Evolutionary conservation across 768 basidiomycete species (phyloP), one percentile per base, ranked within the genome.

Genomic region (Cystobasidium ongulense): DNA sequence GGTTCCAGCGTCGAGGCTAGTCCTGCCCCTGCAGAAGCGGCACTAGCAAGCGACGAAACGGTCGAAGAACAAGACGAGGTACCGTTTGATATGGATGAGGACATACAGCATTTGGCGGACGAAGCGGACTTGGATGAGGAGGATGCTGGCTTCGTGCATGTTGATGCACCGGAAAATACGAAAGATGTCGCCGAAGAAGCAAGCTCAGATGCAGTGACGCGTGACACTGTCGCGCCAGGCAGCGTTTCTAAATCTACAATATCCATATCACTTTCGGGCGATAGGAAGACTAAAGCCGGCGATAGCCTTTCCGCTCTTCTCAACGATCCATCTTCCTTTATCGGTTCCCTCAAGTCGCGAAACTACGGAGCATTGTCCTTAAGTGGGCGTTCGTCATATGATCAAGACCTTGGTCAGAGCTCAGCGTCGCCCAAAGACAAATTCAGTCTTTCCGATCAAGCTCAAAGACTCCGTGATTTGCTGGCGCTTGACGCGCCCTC

Each of bases 61-160:
- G 43, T 21, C 11, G 11, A 35, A 59, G 57, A 59, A 23, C 23
- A 59, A 59, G 33, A 27, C 23, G 68, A 71, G 27, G 54, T 54
- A 8, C 53, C 68, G 13, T 71, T 71, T 35, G 68, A 71, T 25
- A 33, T 71, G 53, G 68, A 71, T 59, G 68, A 71, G 59, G 68
- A 71, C 27, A 71, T 71, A n/a, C 46, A 36, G 10, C 31, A 31
- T 25, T 59, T 52, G 13, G 53, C 15, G 5, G 68, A 71, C 8
- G 54, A 71, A 25, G 68, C 23, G 39, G 68, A 71, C 7, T 15
- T 23, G 27, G 54, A 35, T 35, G 68, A 71, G 4, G 54, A 29
- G 1, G 27, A n/a, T 8, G 38, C 54, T 31, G 65, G 41, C 4
- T 29, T 50, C 13, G 65, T 38, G 31, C 8, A 15, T 35, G 27